phyloP scores from a whole-genome alignment of 495 filamentous ascomycete species.

The Talaromyces adpressus region DNA sequence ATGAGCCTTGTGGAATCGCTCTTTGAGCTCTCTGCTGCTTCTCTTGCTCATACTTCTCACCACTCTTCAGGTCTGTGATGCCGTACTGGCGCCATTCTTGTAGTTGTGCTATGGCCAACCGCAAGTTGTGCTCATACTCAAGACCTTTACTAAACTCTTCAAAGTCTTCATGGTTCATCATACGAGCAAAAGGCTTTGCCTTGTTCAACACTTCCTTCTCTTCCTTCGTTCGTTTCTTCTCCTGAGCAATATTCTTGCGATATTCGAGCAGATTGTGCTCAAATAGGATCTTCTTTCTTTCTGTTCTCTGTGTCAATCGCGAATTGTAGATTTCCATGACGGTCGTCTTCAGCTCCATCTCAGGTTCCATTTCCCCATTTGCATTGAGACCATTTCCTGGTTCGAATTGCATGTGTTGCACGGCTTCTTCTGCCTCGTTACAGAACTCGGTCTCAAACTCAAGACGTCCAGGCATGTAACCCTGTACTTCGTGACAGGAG shows the following conservation, averaged over 20 bases:
- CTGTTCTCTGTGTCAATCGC: constrained; percentile 81
- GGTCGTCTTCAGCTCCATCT: constrained; percentile 94
- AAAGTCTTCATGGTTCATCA: constrained; percentile 93
- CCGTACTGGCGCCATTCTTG: constrained; percentile 88
- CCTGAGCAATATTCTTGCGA: constrained; percentile 71
- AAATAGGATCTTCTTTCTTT: constrained; percentile 94
- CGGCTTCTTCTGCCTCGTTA: constrained; percentile 96
- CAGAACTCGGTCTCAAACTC: constrained; percentile 98
- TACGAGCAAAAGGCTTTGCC: constrained; percentile 89
- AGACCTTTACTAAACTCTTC: constrained; percentile 75
- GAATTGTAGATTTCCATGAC: constrained; percentile 99
- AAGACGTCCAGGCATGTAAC: constrained; percentile 95
- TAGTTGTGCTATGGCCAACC: constrained; percentile 81
- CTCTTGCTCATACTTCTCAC: constrained; percentile 92
- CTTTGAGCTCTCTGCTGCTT: constrained; percentile 71
- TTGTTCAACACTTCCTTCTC: constrained; percentile 86
- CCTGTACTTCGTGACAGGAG: constrained; percentile 93
- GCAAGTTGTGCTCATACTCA: constrained; percentile 82
- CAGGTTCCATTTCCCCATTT: constrained; percentile 80
- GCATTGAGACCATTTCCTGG: constrained; percentile 87
- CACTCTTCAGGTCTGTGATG: constrained; percentile 74
- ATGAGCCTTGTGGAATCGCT: constrained; percentile 61
- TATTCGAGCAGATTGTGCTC: constrained; percentile 92
- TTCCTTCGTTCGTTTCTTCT: constrained; percentile 95
- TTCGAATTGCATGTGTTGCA: constrained; percentile 97